phyloP scores from a whole-genome alignment of 495 filamentous ascomycete species.

The Xylaria telfairii region DNA sequence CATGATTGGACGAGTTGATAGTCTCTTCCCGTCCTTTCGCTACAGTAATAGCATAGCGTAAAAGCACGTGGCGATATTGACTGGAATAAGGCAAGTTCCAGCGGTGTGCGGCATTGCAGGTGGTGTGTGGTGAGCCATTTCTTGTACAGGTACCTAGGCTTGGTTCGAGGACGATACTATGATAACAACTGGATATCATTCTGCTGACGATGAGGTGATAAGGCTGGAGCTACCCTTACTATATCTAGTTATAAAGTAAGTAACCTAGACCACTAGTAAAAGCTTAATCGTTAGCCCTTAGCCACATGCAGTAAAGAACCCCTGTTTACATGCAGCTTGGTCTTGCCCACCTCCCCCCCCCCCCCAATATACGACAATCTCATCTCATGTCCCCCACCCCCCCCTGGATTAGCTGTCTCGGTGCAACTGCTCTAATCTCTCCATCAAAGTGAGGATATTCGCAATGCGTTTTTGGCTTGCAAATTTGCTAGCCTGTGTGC shows the following conservation, averaged over 20 bases:
- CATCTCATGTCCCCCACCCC: no score
- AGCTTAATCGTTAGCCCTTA: constrained; percentile 1
- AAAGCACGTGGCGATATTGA: constrained; percentile 6
- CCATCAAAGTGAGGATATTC: neutral
- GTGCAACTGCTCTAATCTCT: neutral
- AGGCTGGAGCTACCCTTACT: constrained; percentile 19
- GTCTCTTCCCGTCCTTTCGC: neutral
- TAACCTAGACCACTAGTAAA: neutral
- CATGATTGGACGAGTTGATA: constrained; percentile 12
- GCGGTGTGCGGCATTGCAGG: neutral
- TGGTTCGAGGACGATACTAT: constrained; percentile 16
- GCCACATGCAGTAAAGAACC: neutral
- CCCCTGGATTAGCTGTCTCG: neutral
- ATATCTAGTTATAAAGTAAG: neutral
- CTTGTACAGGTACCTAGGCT: constrained; percentile 17
- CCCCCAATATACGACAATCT: neutral
- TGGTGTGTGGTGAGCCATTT: neutral
- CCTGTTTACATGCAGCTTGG: neutral
- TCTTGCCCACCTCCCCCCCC: neutral
- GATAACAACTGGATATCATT: constrained; percentile 27
- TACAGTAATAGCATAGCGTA: neutral
- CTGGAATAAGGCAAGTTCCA: constrained; percentile 16
- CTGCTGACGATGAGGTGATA: neutral
- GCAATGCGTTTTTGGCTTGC: neutral
- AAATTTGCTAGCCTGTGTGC: no score